A percentile compares a stretch with the other conserved stretches of the same genome.
Evolutionary conservation across 2,329 filamentous ascomycete genomes (phyloP).

Genomic region (Ophiostoma perfectum): DNA sequence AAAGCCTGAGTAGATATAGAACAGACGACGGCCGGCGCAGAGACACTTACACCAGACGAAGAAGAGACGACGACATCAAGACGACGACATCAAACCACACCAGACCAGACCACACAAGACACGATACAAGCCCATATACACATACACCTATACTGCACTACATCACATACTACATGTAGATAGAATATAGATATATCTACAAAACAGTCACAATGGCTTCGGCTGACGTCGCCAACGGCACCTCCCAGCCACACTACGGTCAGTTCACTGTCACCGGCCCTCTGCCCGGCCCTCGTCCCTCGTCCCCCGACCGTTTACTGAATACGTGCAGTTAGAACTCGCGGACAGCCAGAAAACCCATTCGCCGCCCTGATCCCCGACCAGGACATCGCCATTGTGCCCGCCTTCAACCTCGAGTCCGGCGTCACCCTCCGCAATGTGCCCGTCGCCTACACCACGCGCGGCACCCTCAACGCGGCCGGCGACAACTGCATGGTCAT

Average conservation of each 20-base stretch:
- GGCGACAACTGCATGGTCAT: slow-evolving; percentile 67
- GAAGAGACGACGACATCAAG: neutral
- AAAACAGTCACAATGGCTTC: slow-evolving; percentile 19
- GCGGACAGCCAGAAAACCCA: slow-evolving; percentile 70
- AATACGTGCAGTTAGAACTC: neutral
- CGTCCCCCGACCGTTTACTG: too few relatives aligned
- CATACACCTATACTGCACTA: neutral
- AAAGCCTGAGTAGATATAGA: neutral
- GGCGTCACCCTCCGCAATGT: slow-evolving; percentile 76
- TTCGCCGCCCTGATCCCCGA: slow-evolving; percentile 81
- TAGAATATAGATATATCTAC: neutral
- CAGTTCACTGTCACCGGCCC: slow-evolving; percentile 17
- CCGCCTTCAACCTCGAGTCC: slow-evolving; percentile 87
- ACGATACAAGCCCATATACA: slow-evolving; percentile 8
- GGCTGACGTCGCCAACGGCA: slow-evolving; percentile 21
- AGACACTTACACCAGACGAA: too few relatives aligned
- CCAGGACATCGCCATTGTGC: slow-evolving; percentile 80
- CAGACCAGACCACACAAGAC: neutral
- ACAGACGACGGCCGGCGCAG: too few relatives aligned
- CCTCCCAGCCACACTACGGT: slow-evolving; percentile 24
- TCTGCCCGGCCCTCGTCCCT: too few relatives aligned
- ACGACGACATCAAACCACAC: neutral
- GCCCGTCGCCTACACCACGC: slow-evolving; percentile 62
- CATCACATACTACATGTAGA: too few relatives aligned
- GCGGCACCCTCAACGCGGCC: slow-evolving; percentile 54